Base-by-base conservation (phyloP, 2,329 filamentous ascomycete species). In the Fragosphaeria purpurea region DNA sequence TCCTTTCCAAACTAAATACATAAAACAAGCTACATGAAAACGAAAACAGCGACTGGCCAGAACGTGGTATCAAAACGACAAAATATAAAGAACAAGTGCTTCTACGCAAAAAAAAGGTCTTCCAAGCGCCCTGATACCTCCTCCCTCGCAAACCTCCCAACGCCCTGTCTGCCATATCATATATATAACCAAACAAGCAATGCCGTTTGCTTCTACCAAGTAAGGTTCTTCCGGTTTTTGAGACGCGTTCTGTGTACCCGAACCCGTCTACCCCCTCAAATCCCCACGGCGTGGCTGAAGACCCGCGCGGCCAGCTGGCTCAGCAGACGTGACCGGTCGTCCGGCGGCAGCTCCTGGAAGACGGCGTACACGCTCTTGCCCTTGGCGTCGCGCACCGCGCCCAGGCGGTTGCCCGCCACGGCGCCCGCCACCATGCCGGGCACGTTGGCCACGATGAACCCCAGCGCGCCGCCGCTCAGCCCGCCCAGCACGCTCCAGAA, bases 281-380 rank as follows among this genome's bases (percentile, higher is more conserved):
- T 65, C 6, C 82, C 80, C 38, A 87, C 83, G 22, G 83, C 85
- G 65, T 88, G 85, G 56, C 85, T 86, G 63, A 96, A 90, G 1
- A 96, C 85, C 67, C 87, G 91, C 34, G 83, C 82, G 1, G 91
- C 91, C 62, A 97, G 68, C 67, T 94, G 86, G 63, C 83, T 85
- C 54, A 97, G 72, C 60, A 98, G 67, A 65, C 82, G 82, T 50
- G 88, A 82, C 62, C 88, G 85, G 62, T 95, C 90, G 47, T 75
- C 76, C 66, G 88, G 85, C 47, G 89, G 89, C 62, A 98, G 72
- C 60, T 95, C 86, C 73, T 88, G 82, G 65, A 91, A 97, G 12
- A 96, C 93, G 33, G 82, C 75, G 67, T 94, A 97, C 6, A 98
- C 93, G 63, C 88, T 95, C 82, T 96, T 97, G 30, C 90, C 90